Base-by-base conservation (phyloP, 1,284 basidiomycete species). In the Ustilago lituana region DNA sequence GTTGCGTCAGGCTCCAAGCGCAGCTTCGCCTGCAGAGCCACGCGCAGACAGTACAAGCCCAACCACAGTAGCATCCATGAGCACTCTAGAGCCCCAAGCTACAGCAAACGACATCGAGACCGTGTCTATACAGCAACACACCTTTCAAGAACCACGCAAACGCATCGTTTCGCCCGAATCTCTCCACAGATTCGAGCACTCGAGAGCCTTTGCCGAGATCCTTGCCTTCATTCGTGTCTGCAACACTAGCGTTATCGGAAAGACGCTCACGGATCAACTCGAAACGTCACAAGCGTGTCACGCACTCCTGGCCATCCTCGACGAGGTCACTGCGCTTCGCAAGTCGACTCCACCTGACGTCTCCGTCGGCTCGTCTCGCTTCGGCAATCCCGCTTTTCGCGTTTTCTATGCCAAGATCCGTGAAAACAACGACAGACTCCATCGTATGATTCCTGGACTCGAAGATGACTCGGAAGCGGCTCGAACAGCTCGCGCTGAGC, bases 351-450 rank as follows among this genome's bases (percentile, higher is more conserved):
- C 95, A 3, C 89, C 94, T 0, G 89, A 95, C 20, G 60, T 56
- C 2, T 90, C 94, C 72, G 97, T 97, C 81, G 88, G 90, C 62
- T 89, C 89, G 1, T 97, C 94, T 39, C 86, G 96, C 23, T 99
- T 99, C 77, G 96, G 95, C 2, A 99, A 99, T 83, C 94, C 95
- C 1, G 95, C 95, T 0, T 99, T 99, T 84, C 87, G 91, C 75
- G 88, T 87, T 0, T 94, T 98, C 77, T 93, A 95, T 77, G 92
- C 95, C 83, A 88, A 88, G 75, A 85, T 98, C 14, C 80, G 84
- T 17, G 86, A 90, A 82, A 91, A 90, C 74, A 72, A 86, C 78
- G 22, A 61, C 45, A 54, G 22, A 33, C 59, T 73, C 17, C 63
- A 69, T 32, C 53, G 46, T 27, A 51, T 35, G 33, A 47, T 73